Evolutionary conservation across 2,329 filamentous ascomycete species (phyloP).

Genomic region (Arachnopeziza araneosa): DNA sequence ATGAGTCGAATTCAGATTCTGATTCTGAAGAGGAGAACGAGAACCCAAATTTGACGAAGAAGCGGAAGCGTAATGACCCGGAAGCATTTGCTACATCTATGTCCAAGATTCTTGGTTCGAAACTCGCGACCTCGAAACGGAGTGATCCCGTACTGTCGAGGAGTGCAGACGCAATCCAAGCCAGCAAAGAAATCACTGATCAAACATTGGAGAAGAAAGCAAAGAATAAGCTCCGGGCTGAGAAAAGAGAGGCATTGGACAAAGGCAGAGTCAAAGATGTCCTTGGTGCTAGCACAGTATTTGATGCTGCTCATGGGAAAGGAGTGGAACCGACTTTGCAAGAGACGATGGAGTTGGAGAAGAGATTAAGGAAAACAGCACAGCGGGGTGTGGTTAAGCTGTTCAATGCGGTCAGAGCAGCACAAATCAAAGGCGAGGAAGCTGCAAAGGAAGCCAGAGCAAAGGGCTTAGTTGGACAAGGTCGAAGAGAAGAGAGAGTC

Average conservation of each 20-base stretch:
- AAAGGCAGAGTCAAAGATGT: slow-evolving; percentile 88
- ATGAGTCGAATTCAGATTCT: slow-evolving; percentile 34
- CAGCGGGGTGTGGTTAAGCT: slow-evolving; percentile 92
- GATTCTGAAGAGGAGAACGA: slow-evolving; percentile 29
- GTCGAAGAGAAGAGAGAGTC: slow-evolving; percentile 76
- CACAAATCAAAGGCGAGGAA: slow-evolving; percentile 82
- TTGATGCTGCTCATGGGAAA: slow-evolving; percentile 44
- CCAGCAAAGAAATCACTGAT: slow-evolving; percentile 68
- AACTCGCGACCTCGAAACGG: slow-evolving; percentile 75
- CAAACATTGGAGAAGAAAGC: slow-evolving; percentile 77
- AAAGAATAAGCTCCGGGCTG: slow-evolving; percentile 68
- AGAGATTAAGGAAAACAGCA: slow-evolving; percentile 76
- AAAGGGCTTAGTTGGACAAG: slow-evolving; percentile 72
- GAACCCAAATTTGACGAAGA: slow-evolving; percentile 39
- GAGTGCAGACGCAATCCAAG: slow-evolving; percentile 66
- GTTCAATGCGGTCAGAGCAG: slow-evolving; percentile 90
- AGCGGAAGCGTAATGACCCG: slow-evolving; percentile 87
- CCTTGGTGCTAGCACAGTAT: slow-evolving; percentile 50
- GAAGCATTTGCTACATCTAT: slow-evolving; percentile 87
- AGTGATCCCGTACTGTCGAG: slow-evolving; percentile 88
- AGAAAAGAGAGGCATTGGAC: slow-evolving; percentile 73
- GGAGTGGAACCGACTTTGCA: slow-evolving; percentile 42
- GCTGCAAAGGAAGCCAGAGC: slow-evolving; percentile 64
- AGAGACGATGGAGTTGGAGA: slow-evolving; percentile 65
- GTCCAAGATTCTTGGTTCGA: slow-evolving; percentile 85